Percentiles rank a stretch among this genome's conserved stretches.
These are phyloP conservation scores for Astrothelium subdiscretum DNA, from an alignment of 495 filamentous ascomycete genomes.

Conservation along the genomic window DNA sequence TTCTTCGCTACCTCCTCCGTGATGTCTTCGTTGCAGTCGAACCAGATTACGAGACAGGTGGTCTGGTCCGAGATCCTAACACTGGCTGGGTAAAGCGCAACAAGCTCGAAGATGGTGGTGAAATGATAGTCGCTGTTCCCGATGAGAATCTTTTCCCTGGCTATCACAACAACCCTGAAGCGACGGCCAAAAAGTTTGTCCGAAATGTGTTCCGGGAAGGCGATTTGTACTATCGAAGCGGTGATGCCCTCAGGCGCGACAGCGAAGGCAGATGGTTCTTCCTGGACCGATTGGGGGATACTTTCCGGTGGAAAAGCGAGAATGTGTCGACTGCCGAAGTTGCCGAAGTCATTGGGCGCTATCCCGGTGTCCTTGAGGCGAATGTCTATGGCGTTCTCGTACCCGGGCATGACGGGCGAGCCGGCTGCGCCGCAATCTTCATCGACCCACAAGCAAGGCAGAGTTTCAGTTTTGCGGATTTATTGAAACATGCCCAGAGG, in stretches of 20 bases:
- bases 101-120: conserved; percentile 57
- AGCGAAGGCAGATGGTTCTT: conserved; percentile 68
- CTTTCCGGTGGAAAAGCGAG: conserved; percentile 91
- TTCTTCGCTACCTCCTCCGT: conserved; percentile 39
- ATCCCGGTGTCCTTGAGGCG: conserved; percentile 23
- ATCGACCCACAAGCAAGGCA: conserved; percentile 17
- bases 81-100: conserved; percentile 55
- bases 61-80: conserved; percentile 49
- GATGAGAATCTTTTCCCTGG: conserved; percentile 44
- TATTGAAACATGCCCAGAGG: conserved; percentile 35
- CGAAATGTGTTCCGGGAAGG: conserved; percentile 61
- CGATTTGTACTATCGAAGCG: conserved; percentile 65
- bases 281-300: conserved; percentile 74
- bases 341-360: conserved; percentile 23
- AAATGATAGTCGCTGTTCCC: conserved; percentile 60
- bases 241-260: conserved; percentile 57
- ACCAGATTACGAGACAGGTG: conserved; percentile 55
- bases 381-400: conserved; percentile 29
- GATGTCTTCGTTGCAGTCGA: conserved; percentile 53
- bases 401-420: conserved; percentile 53
- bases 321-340: conserved; percentile 37
- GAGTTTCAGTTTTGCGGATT: conserved; percentile 20
- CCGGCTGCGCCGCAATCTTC: conserved; percentile 43
- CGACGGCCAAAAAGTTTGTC: conserved; percentile 57
- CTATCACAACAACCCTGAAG: conserved; percentile 56